phyloP scores from a whole-genome alignment of 2,329 filamentous ascomycete species.

The Xylariaceae sp. region DNA sequence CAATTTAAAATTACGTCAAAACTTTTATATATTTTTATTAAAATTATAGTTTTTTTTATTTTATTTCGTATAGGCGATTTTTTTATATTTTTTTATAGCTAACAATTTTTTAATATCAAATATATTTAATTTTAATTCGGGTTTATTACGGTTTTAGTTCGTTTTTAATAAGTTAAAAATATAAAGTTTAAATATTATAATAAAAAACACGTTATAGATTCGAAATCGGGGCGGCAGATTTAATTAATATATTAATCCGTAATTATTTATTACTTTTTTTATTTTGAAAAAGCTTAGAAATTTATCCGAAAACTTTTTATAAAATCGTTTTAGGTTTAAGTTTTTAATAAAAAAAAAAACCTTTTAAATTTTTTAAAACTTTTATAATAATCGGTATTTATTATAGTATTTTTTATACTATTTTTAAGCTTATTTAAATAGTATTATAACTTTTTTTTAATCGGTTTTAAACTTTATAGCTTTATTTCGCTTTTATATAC shows the following conservation, averaged over 20 bases:
- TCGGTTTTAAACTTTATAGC: background rate
- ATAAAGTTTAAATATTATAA: background rate
- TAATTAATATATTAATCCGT: background rate
- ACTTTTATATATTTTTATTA: background rate
- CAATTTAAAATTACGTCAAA: background rate
- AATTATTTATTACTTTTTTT: background rate
- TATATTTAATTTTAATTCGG: too few relatives aligned
- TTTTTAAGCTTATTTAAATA: background rate
- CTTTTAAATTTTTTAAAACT: background rate
- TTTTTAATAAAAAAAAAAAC: background rate
- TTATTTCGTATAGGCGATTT: background rate
- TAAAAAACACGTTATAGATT: background rate
- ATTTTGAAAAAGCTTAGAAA: background rate
- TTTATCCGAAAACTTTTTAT: background rate
- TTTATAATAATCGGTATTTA: background rate
- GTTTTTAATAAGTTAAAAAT: too few relatives aligned
- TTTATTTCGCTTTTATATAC: background rate
- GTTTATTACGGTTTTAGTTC: background rate
- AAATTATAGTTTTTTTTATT: background rate
- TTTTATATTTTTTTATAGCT: background rate
- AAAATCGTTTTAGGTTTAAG: background rate
- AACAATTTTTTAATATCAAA: background rate
- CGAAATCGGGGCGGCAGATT: background rate
- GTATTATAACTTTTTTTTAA: background rate
- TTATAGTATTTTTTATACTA: background rate